Conservation (phyloP, 2,329 filamentous ascomycete species). For the Alternaria angustiovoidea region DNA sequence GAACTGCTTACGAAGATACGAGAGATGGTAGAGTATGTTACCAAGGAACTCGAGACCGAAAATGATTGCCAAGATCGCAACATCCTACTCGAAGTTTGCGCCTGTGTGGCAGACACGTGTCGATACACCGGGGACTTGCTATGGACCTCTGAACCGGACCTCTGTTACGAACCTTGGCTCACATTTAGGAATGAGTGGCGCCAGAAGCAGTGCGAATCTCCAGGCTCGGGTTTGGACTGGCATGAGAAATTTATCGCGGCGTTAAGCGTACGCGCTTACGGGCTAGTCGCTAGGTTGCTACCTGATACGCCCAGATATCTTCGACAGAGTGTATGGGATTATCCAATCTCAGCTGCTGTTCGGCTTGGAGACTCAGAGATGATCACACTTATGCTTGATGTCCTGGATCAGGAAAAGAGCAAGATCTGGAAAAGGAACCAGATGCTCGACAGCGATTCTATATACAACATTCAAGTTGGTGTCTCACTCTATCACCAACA, state of each 20-base stretch:
- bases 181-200: neutral
- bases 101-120: neutral
- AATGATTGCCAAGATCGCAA: neutral
- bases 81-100: neutral
- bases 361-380: neutral
- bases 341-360: neutral
- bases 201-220: neutral
- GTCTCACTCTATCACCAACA: neutral
- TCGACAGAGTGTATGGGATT: neutral
- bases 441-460: fast-evolving
- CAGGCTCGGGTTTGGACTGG: neutral
- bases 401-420: neutral
- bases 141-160: neutral
- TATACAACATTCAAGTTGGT: neutral
- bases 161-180: neutral
- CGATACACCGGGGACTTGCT: neutral
- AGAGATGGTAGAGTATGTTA: neutral
- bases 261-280: neutral
- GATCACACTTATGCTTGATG: neutral
- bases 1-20: neutral
- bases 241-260: neutral
- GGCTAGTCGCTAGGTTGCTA: neutral
- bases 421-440: neutral
- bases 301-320: neutral
- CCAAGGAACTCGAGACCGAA: neutral